Evolutionary conservation across 2,329 filamentous ascomycete genomes (phyloP).

Genomic region (Boeremia exigua): DNA sequence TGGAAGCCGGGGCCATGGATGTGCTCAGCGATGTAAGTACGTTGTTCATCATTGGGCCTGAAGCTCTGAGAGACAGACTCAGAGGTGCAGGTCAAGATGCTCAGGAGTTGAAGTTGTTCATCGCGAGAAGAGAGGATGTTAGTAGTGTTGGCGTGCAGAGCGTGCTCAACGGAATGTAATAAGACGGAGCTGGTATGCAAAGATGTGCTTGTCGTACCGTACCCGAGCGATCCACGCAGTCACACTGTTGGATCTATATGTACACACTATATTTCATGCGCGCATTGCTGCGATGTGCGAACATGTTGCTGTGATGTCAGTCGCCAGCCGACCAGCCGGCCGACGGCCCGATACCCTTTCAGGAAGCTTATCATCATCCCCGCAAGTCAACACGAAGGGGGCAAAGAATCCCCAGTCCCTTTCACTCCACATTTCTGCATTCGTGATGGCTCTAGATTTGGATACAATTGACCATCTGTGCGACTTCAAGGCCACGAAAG

Average conservation of each 20-base stretch:
- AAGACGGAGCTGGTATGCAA: not conserved
- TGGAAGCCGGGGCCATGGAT: conserved; percentile 67
- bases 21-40: conserved; percentile 92
- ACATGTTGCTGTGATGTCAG: conserved; percentile 1
- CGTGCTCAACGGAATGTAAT: conserved; percentile 65
- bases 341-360: conserved; percentile 11
- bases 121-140: conserved; percentile 83
- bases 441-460: not conserved
- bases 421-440: not conserved
- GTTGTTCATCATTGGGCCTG: conserved; percentile 85
- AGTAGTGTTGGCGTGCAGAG: conserved; percentile 81
- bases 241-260: not conserved
- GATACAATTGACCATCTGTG: not conserved
- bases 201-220: not conserved
- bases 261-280: not conserved
- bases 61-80: conserved; percentile 59
- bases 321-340: conserved; percentile 3
- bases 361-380: conserved; percentile 1
- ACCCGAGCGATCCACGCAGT: not conserved
- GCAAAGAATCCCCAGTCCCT: not conserved
- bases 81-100: conserved; percentile 54
- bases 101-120: conserved; percentile 76
- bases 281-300: not conserved
- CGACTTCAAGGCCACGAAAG: not conserved
- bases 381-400: not conserved